These are phyloP conservation scores for Gastrolobium bilobum DNA, from an alignment of 306 rosid genomes.

Conservation along the genomic window DNA sequence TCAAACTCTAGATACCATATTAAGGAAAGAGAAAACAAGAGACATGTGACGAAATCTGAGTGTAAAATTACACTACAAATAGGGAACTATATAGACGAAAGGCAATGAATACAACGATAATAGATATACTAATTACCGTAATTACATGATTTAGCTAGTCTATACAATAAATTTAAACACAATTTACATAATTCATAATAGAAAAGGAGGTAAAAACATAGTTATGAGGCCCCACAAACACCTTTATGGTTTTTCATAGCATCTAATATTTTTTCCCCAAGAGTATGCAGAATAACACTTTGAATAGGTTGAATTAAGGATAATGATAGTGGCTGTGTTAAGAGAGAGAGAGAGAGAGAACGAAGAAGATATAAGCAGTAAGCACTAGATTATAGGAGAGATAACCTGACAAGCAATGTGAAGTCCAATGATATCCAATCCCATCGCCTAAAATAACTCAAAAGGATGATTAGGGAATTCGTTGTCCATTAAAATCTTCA, in stretches of 20 bases:
- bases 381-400: neutral
- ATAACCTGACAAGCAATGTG: conserved; percentile 5
- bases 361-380: conserved; percentile 18
- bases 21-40: no score
- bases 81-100: no score
- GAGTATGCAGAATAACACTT: neutral
- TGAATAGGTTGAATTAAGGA: neutral
- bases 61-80: no score
- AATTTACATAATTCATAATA: no score
- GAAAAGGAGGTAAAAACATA: neutral
- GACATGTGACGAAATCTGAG: no score
- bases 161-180: no score
- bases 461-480: neutral
- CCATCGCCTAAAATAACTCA: neutral
- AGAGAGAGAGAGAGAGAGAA: neutral
- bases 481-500: conserved; percentile 10
- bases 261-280: neutral
- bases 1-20: no score
- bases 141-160: no score
- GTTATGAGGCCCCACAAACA: neutral
- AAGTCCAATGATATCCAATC: neutral
- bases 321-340: neutral
- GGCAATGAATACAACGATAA: no score
- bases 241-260: neutral
- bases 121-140: no score